Conservation (phyloP, 1,284 basidiomycete species). For the Earliella scabrosa region DNA sequence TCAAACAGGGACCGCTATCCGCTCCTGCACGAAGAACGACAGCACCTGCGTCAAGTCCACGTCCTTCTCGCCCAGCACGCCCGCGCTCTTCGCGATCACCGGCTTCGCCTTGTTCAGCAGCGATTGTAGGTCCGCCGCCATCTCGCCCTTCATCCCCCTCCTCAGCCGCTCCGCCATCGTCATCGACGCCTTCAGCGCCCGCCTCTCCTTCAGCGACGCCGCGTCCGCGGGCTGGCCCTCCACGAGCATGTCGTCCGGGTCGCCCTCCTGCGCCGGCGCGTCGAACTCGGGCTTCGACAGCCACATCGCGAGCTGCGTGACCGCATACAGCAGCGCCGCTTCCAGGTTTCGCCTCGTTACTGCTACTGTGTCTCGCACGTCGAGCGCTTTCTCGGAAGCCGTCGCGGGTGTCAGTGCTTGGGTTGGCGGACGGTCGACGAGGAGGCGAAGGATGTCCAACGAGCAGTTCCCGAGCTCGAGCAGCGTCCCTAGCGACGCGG, state of each 20-base stretch:
- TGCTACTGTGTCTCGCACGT: slow-evolving; percentile 57
- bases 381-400: slow-evolving; percentile 47
- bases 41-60: slow-evolving; percentile 64
- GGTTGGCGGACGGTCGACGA: slow-evolving; percentile 58
- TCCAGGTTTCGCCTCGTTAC: slow-evolving; percentile 70
- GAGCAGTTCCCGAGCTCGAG: slow-evolving; percentile 77
- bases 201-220: slow-evolving; percentile 46
- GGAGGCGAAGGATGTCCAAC: slow-evolving; percentile 67
- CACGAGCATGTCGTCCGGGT: slow-evolving; percentile 42
- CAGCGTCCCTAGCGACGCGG: slow-evolving; percentile 78
- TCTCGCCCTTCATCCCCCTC: slow-evolving; percentile 77
- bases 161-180: slow-evolving; percentile 66
- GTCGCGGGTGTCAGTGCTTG: slow-evolving; percentile 51
- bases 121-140: slow-evolving; percentile 72
- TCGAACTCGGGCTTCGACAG: slow-evolving; percentile 72
- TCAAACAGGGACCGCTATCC: slow-evolving; percentile 40
- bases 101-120: slow-evolving; percentile 69
- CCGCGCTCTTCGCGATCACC: slow-evolving; percentile 58
- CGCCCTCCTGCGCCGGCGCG: slow-evolving; percentile 43
- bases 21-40: slow-evolving; percentile 66
- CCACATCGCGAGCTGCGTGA: slow-evolving; percentile 80
- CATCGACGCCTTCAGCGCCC: slow-evolving; percentile 49
- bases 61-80: slow-evolving; percentile 43
- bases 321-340: slow-evolving; percentile 71
- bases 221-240: slow-evolving; percentile 23